Percentiles rank a stretch among this genome's conserved stretches.
Evolutionary conservation across 2,329 filamentous ascomycete genomes (phyloP).

Genomic region (Colletotrichum camelliae): DNA sequence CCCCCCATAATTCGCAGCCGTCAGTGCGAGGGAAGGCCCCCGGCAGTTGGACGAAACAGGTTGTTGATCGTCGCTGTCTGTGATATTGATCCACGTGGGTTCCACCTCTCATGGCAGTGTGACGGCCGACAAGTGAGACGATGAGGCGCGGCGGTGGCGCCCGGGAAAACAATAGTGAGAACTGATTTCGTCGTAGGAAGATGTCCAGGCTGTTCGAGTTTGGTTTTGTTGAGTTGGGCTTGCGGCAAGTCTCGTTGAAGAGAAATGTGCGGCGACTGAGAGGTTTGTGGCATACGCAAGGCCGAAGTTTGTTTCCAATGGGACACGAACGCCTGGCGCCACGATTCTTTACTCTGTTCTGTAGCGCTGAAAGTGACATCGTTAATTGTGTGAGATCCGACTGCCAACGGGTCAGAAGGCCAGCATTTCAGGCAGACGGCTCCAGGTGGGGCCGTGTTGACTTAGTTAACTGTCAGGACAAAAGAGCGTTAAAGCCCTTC

Average conservation of each 20-base stretch:
- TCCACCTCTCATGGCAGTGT: neutral
- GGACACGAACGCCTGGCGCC: neutral
- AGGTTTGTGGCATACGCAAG: neutral
- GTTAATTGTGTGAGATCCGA: neutral
- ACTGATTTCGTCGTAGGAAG: neutral
- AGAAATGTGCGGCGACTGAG: neutral
- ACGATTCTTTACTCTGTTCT: neutral
- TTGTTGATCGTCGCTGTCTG: neutral
- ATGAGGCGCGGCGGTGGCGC: neutral
- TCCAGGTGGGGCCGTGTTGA: neutral
- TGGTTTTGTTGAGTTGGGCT: neutral
- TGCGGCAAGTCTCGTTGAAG: neutral
- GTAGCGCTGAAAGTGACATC: neutral
- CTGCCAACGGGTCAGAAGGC: neutral
- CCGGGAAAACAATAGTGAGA: neutral
- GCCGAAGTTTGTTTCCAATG: neutral
- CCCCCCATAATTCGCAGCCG: neutral
- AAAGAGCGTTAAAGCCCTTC: neutral
- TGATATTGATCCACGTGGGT: neutral
- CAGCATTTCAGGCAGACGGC: neutral
- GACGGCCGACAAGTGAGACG: neutral
- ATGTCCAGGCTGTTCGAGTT: too few relatives aligned
- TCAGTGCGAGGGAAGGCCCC: neutral
- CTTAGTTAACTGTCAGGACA: neutral
- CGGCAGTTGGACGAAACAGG: neutral